Evolutionary conservation across 2,329 filamentous ascomycete genomes (phyloP).

Genomic region (Fusarium staphyleae): DNA sequence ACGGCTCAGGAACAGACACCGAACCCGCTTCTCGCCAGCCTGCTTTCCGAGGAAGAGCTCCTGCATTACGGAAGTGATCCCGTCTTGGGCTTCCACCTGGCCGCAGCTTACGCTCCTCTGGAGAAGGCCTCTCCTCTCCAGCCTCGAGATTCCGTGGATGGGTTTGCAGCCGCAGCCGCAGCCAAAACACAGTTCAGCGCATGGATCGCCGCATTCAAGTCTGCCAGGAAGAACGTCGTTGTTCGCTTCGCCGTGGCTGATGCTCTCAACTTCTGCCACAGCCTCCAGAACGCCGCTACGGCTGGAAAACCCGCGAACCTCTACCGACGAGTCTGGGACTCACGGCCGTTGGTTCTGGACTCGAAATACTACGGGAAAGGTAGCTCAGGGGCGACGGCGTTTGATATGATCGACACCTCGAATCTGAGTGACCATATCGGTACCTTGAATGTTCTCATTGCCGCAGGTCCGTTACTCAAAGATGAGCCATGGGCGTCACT

Average conservation of each 20-base stretch:
- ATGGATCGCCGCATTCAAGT: conserved; percentile 54
- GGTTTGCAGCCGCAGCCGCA: conserved; percentile 41
- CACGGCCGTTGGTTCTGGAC: conserved; percentile 52
- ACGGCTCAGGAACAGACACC: conserved; percentile 30
- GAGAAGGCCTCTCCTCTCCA: conserved; percentile 50
- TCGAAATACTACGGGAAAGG: conserved; percentile 48
- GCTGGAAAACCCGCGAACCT: conserved; percentile 48
- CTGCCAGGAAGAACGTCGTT: conserved; percentile 40
- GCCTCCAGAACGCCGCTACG: conserved; percentile 52
- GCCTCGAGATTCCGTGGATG: conserved; percentile 18
- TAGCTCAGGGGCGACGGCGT: conserved; percentile 49
- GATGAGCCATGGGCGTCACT: conserved; percentile 53
- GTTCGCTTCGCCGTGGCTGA: conserved; percentile 59
- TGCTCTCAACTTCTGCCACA: conserved; percentile 59
- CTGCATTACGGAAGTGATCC: conserved; percentile 61
- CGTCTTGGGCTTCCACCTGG: conserved; percentile 64
- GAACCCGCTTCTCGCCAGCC: conserved; percentile 57
- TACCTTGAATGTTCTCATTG: conserved; percentile 49
- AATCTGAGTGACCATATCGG: conserved; percentile 52
- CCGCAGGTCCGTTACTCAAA: conserved; percentile 57
- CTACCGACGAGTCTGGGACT: conserved; percentile 52
- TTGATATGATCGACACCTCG: conserved; percentile 65
- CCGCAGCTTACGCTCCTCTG: conserved; percentile 52
- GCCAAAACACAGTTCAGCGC: conserved; percentile 55
- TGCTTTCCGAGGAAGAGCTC: conserved; percentile 44